Evolutionary conservation across 106 monocot genomes (phyloP), one percentile per base, ranked within the genome.

Genomic region (Iris macrosiphon): DNA sequence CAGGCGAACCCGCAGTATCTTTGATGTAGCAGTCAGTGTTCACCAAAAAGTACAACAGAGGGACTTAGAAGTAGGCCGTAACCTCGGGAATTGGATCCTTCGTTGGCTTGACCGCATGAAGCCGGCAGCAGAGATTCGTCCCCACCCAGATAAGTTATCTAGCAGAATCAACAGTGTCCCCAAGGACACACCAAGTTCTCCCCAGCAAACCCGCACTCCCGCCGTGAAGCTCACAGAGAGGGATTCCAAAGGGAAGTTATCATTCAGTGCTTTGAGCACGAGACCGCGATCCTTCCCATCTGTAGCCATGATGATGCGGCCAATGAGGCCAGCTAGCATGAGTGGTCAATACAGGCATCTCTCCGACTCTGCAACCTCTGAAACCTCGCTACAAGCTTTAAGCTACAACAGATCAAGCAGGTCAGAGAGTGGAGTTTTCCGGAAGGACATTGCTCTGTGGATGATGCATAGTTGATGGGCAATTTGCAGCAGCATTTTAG

Each of bases 11-110:
- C 78, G 89, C n/a, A 33, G 33, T 41, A 77, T 74, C 13, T 95
- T 95, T 59, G 73, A 89, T 40, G 45, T 89, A 16, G 89, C 85
- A 15, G 72, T 95, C 6, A 78, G 66, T 57, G 76, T 85, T 44
- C 95, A 95, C 74, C 63, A 74, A 45, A 85, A 66, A 46, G 70
- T 95, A 55, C 89, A 95, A 34, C 58, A 85, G 54, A 89, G 85
- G 38, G 95, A 95, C 51, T 66, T 82, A 32, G 82, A 89, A 67
- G 79, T 75, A 4, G 89, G 95, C 11, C 56, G 77, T 31, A 95
- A 70, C 57, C 63, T 89, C 0, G 95, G 89, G n/a, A 89, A 85
- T 55, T 63, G 61, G 58, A 82, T 89, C 46, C 81, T 95, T 25
- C 73, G 89, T 5, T 89, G 71, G 73, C 85, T 95, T 9, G 82